A percentile compares a stretch with the other conserved stretches of the same genome.
Evolutionary conservation across 2,329 filamentous ascomycete genomes (phyloP).

Genomic region (Tolypocladium tropicale): DNA sequence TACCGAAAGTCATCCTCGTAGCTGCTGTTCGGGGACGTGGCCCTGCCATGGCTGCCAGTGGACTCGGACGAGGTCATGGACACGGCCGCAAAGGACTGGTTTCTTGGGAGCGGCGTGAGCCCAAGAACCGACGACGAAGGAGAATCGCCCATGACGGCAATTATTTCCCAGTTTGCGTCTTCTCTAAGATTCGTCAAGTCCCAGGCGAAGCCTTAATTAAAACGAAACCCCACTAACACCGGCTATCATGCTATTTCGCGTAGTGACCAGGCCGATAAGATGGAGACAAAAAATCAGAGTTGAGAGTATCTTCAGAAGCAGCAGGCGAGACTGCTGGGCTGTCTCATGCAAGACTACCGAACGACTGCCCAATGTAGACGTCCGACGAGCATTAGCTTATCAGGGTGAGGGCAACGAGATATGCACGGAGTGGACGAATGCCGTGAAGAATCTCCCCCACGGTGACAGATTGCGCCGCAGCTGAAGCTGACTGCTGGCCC

Average conservation of each 20-base stretch:
- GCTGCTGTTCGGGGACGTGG: constrained; percentile 1
- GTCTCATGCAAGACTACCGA: neutral
- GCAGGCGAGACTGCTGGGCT: neutral
- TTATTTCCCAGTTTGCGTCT: neutral
- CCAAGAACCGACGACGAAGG: neutral
- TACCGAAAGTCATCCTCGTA: constrained; percentile 20
- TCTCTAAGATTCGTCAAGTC: neutral
- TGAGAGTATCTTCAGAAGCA: neutral
- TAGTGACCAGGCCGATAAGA: neutral
- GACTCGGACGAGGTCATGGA: constrained; percentile 1
- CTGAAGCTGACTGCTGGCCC: neutral
- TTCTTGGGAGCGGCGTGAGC: neutral
- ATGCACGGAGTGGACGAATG: neutral
- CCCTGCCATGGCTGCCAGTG: neutral
- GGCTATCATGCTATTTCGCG: neutral
- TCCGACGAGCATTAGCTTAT: neutral
- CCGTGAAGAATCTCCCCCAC: neutral
- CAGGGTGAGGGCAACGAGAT: neutral
- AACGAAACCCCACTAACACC: neutral
- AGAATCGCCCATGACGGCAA: constrained; percentile 1
- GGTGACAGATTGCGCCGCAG: neutral
- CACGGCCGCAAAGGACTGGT: constrained; percentile 3
- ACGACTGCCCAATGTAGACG: neutral
- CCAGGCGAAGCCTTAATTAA: neutral
- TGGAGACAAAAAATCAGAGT: neutral